Conservation (phyloP, 345 rosid genomes). For the Hypericum androsaemum region DNA sequence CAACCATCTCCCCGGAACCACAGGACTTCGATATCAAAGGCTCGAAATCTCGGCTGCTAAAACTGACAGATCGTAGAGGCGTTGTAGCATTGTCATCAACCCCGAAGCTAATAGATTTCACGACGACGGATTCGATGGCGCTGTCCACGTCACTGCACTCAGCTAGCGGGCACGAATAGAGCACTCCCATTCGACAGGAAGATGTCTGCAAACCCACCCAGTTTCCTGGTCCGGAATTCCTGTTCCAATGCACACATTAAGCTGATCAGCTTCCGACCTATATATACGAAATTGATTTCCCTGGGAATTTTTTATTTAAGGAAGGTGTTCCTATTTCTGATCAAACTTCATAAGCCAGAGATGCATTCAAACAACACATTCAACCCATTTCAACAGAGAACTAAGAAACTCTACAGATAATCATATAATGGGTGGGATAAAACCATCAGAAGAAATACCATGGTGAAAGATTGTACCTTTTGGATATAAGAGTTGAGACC, state of each 20-base stretch:
- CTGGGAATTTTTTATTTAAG: too few species aligned
- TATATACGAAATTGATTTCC: too few species aligned
- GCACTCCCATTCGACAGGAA: slow-evolving; percentile 51
- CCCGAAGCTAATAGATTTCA: slow-evolving; percentile 73
- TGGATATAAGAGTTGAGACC: too few species aligned
- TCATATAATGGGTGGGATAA: too few species aligned
- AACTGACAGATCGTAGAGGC: slow-evolving; percentile 55
- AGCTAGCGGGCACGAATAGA: slow-evolving; percentile 51
- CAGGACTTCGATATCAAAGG: slow-evolving; percentile 50
- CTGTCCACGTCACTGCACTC: slow-evolving; percentile 45
- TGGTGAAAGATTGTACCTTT: too few species aligned
- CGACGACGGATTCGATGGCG: slow-evolving; percentile 55
- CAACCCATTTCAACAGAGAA: too few species aligned
- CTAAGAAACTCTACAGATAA: too few species aligned
- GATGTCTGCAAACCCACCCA: slow-evolving; percentile 1
- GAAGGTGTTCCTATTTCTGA: too few species aligned
- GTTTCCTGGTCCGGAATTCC: slow-evolving; percentile 15
- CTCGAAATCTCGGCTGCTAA: slow-evolving; percentile 39
- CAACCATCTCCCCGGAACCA: slow-evolving; percentile 58
- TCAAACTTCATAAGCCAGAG: too few species aligned
- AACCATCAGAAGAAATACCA: too few species aligned
- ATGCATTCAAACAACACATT: too few species aligned
- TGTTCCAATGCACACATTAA: slow-evolving; percentile 14
- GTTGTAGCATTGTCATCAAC: slow-evolving; percentile 44
- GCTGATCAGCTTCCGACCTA: not conserved